These are phyloP conservation scores for Penicillium fimorum DNA, from an alignment of 495 filamentous ascomycete species.

Conservation along the genomic window DNA sequence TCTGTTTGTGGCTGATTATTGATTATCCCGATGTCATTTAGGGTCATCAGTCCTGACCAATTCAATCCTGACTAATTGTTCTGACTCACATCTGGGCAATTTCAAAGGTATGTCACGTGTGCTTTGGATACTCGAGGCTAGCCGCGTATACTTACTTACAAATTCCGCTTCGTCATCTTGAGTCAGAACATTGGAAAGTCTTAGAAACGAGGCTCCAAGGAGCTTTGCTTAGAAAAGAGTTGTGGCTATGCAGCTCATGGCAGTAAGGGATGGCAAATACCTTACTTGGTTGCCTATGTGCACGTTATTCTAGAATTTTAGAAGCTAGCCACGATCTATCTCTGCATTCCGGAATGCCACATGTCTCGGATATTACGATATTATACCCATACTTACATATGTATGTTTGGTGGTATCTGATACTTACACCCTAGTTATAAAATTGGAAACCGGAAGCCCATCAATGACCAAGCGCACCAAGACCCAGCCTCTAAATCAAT, in stretches of 20 bases:
- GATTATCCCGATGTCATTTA: not conserved
- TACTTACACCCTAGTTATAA: not conserved
- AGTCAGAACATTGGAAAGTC: not conserved
- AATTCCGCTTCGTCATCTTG: not conserved
- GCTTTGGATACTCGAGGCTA: not conserved
- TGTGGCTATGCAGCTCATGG: not conserved
- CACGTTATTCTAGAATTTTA: not conserved
- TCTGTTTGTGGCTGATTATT: not conserved
- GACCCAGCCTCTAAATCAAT: not conserved
- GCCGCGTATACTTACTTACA: not conserved
- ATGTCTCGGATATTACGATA: not conserved
- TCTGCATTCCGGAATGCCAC: not conserved
- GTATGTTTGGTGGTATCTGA: not conserved
- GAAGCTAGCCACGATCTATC: not conserved
- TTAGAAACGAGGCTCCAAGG: not conserved
- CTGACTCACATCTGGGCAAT: conserved; percentile 1
- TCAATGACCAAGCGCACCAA: not conserved
- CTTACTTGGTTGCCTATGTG: conserved; percentile 3
- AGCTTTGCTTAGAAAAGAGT: not conserved
- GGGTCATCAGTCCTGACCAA: not conserved
- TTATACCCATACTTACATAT: not conserved
- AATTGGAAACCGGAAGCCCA: not conserved
- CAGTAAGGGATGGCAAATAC: not conserved
- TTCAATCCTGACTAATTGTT: not conserved
- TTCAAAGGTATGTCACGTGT: not conserved